phyloP scores from a whole-genome alignment of 257 asterid species.

The Solanum etuberosum region DNA sequence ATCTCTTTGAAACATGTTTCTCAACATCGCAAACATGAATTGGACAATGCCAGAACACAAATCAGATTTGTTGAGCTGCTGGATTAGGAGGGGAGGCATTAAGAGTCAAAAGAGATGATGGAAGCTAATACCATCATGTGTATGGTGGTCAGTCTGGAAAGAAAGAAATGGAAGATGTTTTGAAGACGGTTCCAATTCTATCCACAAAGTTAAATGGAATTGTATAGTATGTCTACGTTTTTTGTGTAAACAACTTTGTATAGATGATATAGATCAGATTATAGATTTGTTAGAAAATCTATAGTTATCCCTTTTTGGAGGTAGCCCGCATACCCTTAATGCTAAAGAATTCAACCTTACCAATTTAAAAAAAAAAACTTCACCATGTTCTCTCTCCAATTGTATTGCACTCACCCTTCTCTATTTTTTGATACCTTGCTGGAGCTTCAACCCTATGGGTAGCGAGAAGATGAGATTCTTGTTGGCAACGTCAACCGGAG shows the following conservation, averaged over 20 bases:
- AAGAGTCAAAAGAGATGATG: background rate
- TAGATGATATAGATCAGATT: background rate
- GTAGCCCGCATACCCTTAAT: background rate
- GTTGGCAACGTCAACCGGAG: background rate
- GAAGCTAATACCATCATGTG: background rate
- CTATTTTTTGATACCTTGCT: background rate
- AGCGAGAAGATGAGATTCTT: background rate
- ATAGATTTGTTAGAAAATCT: background rate
- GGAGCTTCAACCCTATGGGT: background rate
- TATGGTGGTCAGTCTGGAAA: background rate
- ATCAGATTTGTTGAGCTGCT: background rate
- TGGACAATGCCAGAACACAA: background rate
- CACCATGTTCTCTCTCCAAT: background rate
- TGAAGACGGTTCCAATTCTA: background rate
- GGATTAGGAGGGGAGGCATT: background rate
- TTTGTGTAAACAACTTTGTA: background rate
- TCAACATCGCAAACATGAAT: background rate
- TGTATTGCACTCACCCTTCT: background rate
- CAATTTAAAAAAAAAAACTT: background rate
- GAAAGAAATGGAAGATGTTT: background rate
- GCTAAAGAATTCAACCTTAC: background rate
- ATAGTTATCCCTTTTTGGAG: background rate
- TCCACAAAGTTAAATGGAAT: background rate
- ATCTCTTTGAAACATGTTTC: background rate
- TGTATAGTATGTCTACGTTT: background rate